Percentiles rank a stretch among this genome's conserved stretches.
Evolutionary conservation across 768 basidiomycete genomes (phyloP).

Genomic region (Boletus tomentosulus): DNA sequence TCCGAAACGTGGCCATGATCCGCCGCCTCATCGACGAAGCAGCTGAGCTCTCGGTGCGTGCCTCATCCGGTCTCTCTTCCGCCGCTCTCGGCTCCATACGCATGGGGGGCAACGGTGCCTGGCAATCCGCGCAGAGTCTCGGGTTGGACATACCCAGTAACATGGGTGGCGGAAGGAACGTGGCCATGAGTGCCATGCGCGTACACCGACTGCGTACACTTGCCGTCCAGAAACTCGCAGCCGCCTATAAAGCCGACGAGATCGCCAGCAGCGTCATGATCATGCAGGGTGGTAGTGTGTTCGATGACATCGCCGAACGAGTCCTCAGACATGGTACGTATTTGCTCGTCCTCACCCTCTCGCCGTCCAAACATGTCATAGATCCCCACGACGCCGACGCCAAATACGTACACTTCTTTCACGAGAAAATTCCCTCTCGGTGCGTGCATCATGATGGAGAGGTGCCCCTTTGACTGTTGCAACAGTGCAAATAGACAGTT

Average conservation of each 20-base stretch:
- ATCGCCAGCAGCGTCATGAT: conserved; percentile 92
- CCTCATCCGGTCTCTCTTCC: conserved; percentile 77
- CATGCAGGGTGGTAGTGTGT: conserved; percentile 91
- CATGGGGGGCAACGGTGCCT: conserved; percentile 41
- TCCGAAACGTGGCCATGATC: conserved; percentile 69
- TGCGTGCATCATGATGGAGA: conserved; percentile 32
- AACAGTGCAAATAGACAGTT: conserved; percentile 55
- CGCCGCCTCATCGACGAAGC: conserved; percentile 86
- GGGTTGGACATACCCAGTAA: conserved; percentile 59
- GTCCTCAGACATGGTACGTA: conserved; percentile 66
- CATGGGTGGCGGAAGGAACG: conserved; percentile 59
- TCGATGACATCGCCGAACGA: conserved; percentile 88
- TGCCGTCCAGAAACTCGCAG: conserved; percentile 82
- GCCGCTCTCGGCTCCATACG: conserved; percentile 68
- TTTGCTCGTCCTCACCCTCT: background rate
- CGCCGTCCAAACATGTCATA: conserved; percentile 23
- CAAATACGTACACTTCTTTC: conserved; percentile 89
- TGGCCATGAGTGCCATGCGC: conserved; percentile 81
- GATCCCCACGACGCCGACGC: conserved; percentile 78
- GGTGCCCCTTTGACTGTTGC: conserved; percentile 15
- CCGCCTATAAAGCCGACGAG: conserved; percentile 84
- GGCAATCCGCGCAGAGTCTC: conserved; percentile 60
- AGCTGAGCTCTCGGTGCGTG: conserved; percentile 82
- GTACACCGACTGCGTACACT: conserved; percentile 75
- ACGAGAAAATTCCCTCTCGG: conserved; percentile 93